Percentiles rank a stretch among this genome's conserved stretches.
These are phyloP conservation scores for Kwoniella dendrophila DNA, from an alignment of 768 basidiomycete genomes.

Conservation along the genomic window DNA sequence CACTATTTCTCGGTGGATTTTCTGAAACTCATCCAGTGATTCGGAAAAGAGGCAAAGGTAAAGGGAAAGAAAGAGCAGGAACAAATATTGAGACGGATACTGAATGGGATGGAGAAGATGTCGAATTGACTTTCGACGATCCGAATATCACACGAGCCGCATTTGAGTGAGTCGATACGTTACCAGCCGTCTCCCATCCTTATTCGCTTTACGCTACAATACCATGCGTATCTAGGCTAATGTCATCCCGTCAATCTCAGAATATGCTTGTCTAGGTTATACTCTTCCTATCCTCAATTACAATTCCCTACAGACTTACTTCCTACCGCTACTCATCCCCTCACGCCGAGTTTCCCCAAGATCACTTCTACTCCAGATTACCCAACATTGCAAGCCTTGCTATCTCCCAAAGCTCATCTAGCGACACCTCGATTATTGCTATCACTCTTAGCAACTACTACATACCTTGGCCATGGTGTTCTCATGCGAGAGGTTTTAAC, in stretches of 20 bases:
- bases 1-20: constrained; percentile 70
- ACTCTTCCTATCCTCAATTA: constrained; percentile 79
- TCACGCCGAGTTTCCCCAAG: constrained; percentile 60
- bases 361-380: constrained; percentile 57
- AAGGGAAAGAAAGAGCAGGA: constrained; percentile 32
- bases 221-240: not conserved
- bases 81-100: constrained; percentile 2
- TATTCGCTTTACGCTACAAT: not conserved
- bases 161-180: constrained; percentile 70
- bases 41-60: constrained; percentile 4
- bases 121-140: constrained; percentile 77
- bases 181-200: not conserved
- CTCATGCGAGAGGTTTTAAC: constrained; percentile 75
- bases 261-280: constrained; percentile 80
- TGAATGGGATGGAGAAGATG: constrained; percentile 59
- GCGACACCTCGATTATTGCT: constrained; percentile 79
- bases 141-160: constrained; percentile 86
- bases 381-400: constrained; percentile 39
- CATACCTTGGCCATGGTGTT: constrained; percentile 80
- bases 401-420: constrained; percentile 67
- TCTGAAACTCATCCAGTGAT: constrained; percentile 33
- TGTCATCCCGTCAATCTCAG: constrained; percentile 56
- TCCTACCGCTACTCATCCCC: constrained; percentile 68
- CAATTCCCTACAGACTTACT: constrained; percentile 68
- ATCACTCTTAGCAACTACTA: constrained; percentile 80